phyloP scores from a whole-genome alignment of 2,329 filamentous ascomycete genomes.

The Arthroderma sp. region DNA sequence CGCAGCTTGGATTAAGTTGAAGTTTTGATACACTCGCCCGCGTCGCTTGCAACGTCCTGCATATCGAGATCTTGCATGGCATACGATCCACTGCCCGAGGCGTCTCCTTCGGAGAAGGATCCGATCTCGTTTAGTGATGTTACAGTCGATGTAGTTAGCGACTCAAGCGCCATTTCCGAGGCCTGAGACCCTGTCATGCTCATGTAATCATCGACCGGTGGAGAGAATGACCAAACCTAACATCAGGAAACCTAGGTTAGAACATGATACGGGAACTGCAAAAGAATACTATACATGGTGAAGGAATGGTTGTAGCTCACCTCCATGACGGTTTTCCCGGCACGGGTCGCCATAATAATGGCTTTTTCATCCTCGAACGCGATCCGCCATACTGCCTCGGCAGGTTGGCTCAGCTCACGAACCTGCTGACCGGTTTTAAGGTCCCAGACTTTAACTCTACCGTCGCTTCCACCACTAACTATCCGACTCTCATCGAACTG shows the following conservation, averaged over 20 bases:
- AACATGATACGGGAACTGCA: background rate
- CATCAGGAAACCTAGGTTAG: constrained; percentile 4
- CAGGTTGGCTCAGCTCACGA: constrained; percentile 77
- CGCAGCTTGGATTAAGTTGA: background rate
- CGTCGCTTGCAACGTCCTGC: constrained; percentile 1
- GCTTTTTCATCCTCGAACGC: constrained; percentile 98
- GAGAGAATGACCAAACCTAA: constrained; percentile 91
- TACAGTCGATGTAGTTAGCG: background rate
- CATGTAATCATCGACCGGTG: constrained; percentile 51
- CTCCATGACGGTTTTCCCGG: constrained; percentile 90
- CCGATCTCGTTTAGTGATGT: too few species aligned
- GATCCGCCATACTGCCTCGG: constrained; percentile 93
- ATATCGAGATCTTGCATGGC: constrained; percentile 8
- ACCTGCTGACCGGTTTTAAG: constrained; percentile 81
- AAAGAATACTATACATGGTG: background rate
- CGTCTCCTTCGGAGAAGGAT: background rate
- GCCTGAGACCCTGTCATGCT: constrained; percentile 1
- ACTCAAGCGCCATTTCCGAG: constrained; percentile 3
- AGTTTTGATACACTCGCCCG: background rate
- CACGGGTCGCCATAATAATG: constrained; percentile 80
- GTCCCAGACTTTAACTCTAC: constrained; percentile 98
- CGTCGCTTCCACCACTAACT: constrained; percentile 90
- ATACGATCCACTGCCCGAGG: background rate
- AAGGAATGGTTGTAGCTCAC: constrained; percentile 31
- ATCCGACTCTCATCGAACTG: constrained; percentile 95